phyloP scores from a whole-genome alignment of 352 stramenopile genomes.

The Phytopythium chamaehyphon region DNA sequence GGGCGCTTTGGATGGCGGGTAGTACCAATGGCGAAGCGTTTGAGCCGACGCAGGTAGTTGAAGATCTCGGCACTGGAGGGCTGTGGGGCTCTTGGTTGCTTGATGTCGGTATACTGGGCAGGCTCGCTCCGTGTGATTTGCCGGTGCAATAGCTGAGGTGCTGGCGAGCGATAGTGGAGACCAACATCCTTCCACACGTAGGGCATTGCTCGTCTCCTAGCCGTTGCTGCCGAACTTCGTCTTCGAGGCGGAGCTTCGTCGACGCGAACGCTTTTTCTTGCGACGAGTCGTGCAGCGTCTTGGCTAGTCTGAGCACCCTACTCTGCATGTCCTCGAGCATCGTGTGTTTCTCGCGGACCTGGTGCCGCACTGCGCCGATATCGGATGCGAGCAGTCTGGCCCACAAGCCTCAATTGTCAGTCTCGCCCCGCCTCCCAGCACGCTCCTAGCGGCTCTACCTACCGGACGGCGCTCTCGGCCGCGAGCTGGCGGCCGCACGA shows the following conservation, averaged over 20 bases:
- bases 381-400: conserved; percentile 34
- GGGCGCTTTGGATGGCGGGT: not conserved
- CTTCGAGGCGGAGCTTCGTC: conserved; percentile 28
- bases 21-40: not conserved
- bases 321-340: conserved; percentile 42
- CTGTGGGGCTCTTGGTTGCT: conserved; percentile 16
- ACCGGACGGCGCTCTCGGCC: conserved; percentile 47
- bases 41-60: not conserved
- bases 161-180: conserved; percentile 18
- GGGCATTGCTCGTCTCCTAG: conserved; percentile 20
- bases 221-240: conserved; percentile 34
- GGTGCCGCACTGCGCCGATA: conserved; percentile 28
- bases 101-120: conserved; percentile 9
- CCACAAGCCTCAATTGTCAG: too few species aligned
- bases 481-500: conserved; percentile 59
- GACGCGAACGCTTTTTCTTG: conserved; percentile 39
- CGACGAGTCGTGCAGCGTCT: conserved; percentile 29
- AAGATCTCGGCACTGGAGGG: not conserved
- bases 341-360: conserved; percentile 42
- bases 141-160: conserved; percentile 28
- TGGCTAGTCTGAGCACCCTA: conserved; percentile 40
- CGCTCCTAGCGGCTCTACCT: too few species aligned
- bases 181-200: conserved; percentile 28
- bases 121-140: not conserved
- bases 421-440: too few species aligned